Percentiles rank a stretch among this genome's conserved stretches.
Conservation (phyloP, 176 grass and related monocot species). For the Lolium perenne region DNA sequence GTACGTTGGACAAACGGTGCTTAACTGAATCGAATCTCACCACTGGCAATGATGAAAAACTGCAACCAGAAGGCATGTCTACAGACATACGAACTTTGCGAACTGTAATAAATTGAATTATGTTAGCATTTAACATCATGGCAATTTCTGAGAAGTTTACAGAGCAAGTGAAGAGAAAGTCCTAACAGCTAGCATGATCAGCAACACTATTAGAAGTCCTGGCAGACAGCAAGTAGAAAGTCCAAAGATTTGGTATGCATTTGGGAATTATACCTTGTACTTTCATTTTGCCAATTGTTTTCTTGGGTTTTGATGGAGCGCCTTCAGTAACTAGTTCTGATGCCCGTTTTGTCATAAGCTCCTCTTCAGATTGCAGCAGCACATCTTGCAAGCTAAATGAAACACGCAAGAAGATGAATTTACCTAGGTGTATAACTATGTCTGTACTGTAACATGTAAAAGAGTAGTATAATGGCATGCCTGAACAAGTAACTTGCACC, state of each 20-base stretch:
- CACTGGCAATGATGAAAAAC: slow-evolving; percentile 74
- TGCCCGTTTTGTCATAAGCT: slow-evolving; percentile 76
- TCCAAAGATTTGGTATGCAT: neutral
- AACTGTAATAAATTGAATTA: slow-evolving; percentile 65
- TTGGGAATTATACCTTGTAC: slow-evolving; percentile 70
- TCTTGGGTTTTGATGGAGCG: slow-evolving; percentile 83
- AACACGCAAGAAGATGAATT: slow-evolving; percentile 39
- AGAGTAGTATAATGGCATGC: slow-evolving; percentile 15
- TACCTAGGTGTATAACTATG: slow-evolving; percentile 14
- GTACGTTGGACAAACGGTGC: slow-evolving; percentile 77
- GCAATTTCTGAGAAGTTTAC: slow-evolving; percentile 16
- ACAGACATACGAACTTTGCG: slow-evolving; percentile 93
- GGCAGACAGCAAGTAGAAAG: neutral
- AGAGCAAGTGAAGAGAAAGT: neutral
- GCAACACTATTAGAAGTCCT: slow-evolving; percentile 25
- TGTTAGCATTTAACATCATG: slow-evolving; percentile 34
- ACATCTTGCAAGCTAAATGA: slow-evolving; percentile 82
- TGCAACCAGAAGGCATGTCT: slow-evolving; percentile 95
- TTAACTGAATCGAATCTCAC: slow-evolving; percentile 79
- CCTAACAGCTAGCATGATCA: slow-evolving; percentile 13
- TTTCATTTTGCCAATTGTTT: slow-evolving; percentile 96
- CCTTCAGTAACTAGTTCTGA: slow-evolving; percentile 87
- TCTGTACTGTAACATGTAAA: slow-evolving; percentile 12
- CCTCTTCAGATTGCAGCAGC: slow-evolving; percentile 93
- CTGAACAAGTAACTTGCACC: neutral